These are phyloP conservation scores for Mortierella sp. DNA, from an alignment of 371 early-diverging fungal genomes.

Conservation along the genomic window DNA sequence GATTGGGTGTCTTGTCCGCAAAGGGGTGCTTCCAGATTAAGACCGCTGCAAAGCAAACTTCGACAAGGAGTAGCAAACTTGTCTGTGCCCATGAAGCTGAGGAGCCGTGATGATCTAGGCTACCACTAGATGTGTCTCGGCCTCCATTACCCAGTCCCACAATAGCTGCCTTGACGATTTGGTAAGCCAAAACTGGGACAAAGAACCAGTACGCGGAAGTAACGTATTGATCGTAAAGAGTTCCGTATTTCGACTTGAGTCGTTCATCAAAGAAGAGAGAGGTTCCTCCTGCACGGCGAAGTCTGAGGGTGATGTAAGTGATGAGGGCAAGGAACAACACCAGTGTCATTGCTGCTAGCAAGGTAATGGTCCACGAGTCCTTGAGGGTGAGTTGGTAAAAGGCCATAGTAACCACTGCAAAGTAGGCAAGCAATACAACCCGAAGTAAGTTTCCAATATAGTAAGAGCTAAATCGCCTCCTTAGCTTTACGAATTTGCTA, in stretches of 20 bases:
- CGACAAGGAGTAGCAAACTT: conserved; percentile 30
- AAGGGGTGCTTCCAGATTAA: conserved; percentile 48
- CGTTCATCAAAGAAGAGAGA: conserved; percentile 50
- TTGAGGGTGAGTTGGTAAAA: conserved; percentile 54
- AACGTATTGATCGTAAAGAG: conserved; percentile 52
- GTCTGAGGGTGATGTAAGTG: conserved; percentile 27
- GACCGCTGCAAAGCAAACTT: conserved; percentile 29
- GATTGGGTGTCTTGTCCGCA: conserved; percentile 33
- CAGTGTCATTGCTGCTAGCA: conserved; percentile 41
- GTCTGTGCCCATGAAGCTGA: conserved; percentile 40
- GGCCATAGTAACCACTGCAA: conserved; percentile 52
- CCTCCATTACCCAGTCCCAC: conserved; percentile 42
- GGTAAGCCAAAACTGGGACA: conserved; percentile 44
- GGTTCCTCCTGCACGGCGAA: conserved; percentile 50
- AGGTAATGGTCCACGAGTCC: conserved; percentile 38
- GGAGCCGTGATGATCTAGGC: conserved; percentile 12
- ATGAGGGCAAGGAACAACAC: conserved; percentile 32
- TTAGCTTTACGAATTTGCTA: conserved; percentile 47
- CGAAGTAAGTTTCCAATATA: conserved; percentile 49
- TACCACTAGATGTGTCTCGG: background rate
- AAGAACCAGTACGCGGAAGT: conserved; percentile 56
- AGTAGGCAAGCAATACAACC: conserved; percentile 41
- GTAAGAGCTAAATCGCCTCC: conserved; percentile 42
- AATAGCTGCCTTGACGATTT: conserved; percentile 45
- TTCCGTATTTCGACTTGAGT: conserved; percentile 52